phyloP scores from a whole-genome alignment of 768 basidiomycete genomes.

The Lyophyllum decastes region DNA sequence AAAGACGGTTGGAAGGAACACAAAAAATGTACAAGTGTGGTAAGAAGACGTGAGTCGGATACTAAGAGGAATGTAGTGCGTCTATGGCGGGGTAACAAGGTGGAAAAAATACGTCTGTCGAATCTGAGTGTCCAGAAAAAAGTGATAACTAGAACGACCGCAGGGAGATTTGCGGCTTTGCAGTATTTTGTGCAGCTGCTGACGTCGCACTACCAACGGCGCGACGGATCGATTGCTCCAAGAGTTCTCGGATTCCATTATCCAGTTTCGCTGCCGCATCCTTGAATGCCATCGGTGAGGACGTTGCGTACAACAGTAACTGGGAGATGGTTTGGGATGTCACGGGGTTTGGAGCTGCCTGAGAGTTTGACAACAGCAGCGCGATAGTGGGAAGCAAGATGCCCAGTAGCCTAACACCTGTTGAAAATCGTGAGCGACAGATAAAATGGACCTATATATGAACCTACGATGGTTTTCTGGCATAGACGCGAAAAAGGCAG shows the following conservation, averaged over 20 bases:
- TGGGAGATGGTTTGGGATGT: constrained; percentile 65
- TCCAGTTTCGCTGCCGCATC: constrained; percentile 77
- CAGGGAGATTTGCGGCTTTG: constrained; percentile 79
- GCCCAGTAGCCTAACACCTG: constrained; percentile 68
- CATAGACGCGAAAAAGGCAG: constrained; percentile 58
- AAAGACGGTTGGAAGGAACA: constrained; percentile 24
- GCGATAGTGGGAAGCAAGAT: constrained; percentile 77
- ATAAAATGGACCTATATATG: not conserved
- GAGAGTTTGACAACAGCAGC: constrained; percentile 62
- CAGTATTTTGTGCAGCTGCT: constrained; percentile 29
- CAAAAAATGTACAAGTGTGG: constrained; percentile 19
- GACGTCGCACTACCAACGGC: constrained; percentile 56
- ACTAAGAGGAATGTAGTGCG: not conserved
- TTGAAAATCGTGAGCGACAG: constrained; percentile 8
- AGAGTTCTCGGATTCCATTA: constrained; percentile 49
- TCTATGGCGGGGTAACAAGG: not conserved
- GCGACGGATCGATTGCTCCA: constrained; percentile 81
- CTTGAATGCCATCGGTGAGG: constrained; percentile 78
- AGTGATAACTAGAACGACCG: constrained; percentile 53
- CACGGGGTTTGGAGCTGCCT: constrained; percentile 40
- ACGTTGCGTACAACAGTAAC: constrained; percentile 70
- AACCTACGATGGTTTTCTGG: constrained; percentile 64
- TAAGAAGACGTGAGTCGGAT: constrained; percentile 9
- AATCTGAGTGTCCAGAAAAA: too few species aligned
- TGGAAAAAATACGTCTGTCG: too few species aligned